Base-by-base conservation (phyloP, 768 basidiomycete genomes). In the Suillus tomentosus region DNA sequence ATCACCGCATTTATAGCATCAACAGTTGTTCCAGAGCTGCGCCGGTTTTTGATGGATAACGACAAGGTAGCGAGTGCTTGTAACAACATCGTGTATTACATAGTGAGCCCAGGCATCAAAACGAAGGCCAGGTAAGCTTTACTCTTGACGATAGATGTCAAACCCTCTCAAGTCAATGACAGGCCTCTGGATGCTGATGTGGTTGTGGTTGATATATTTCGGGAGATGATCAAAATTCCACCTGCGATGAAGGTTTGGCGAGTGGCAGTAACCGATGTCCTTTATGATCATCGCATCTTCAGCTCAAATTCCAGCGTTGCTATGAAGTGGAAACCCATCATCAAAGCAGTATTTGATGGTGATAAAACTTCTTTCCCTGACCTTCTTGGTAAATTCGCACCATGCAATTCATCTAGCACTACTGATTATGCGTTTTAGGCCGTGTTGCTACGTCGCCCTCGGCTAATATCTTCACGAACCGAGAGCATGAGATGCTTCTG, bases 381-480 rank as follows among this genome's bases (percentile, higher is more conserved):
- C 66, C 78, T 98, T 5, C 81, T 97, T 17, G 83, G 95, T 95
- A 71, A 65, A 84, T 76, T 69, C 72, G 64, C 31, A 50, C 79
- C 45, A 69, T 77, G 31, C 72, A 72, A 69, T 72, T 14, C 19
- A 69, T 77, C 62, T 73, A 73, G 48, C 62, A 63, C n/a, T 74
- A 77, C 65, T 76, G 74, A 69, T 74, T 75, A 59, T 59, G 54
- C 68, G 7, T 77, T 54, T 40, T 69, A 83, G 96, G 88, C 73
- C 86, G 85, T 79, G 86, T 96, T 60, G 88, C 92, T 1, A 87
- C 92, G 3, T 87, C 89, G 0, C 90, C 97, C 1, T 96, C 96
- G 0, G 89, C 94, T 22, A 99, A 97, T 70, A 97, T 99, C 62
- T 99, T 99, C 76, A 90, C 94, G 37, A 99, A 95, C 71, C 82